These are phyloP conservation scores for Rosellinia necatrix DNA, from an alignment of 2,329 filamentous ascomycete genomes.

Conservation along the genomic window DNA sequence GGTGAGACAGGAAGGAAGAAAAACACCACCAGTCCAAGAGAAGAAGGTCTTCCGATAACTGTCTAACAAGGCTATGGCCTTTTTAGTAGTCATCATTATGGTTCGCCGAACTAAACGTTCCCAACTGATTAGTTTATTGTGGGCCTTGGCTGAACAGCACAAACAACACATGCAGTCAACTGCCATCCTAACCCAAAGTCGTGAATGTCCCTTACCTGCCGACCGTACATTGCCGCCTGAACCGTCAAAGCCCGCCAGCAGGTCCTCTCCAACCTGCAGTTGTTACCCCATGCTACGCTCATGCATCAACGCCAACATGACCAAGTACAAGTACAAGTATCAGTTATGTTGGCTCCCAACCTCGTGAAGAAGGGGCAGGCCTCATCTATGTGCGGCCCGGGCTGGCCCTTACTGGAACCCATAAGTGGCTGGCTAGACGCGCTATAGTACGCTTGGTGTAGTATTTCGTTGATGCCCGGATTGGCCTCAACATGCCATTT, in stretches of 20 bases:
- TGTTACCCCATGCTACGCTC: not conserved
- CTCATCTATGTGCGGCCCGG: not conserved
- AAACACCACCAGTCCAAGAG: constrained; percentile 19
- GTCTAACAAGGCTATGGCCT: constrained; percentile 14
- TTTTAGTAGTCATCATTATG: not conserved
- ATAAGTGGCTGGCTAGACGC: no score
- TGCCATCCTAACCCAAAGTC: no score
- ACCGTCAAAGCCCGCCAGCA: not conserved
- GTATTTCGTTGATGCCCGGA: no score
- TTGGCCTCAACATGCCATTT: no score
- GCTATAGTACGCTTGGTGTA: no score
- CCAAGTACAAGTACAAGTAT: no score
- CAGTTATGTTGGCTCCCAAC: not conserved
- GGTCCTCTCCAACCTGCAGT: not conserved
- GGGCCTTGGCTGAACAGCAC: constrained; percentile 17
- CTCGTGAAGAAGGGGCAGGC: no score
- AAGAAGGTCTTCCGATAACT: constrained; percentile 22
- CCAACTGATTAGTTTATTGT: not conserved
- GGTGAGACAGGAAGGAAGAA: not conserved
- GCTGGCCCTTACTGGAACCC: no score
- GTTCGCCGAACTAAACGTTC: constrained; percentile 3
- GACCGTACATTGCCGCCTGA: not conserved
- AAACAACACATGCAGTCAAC: not conserved
- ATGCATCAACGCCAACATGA: no score
- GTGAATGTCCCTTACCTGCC: no score